phyloP scores from a whole-genome alignment of 305 asterid genomes.

The Solanum hybrid region DNA sequence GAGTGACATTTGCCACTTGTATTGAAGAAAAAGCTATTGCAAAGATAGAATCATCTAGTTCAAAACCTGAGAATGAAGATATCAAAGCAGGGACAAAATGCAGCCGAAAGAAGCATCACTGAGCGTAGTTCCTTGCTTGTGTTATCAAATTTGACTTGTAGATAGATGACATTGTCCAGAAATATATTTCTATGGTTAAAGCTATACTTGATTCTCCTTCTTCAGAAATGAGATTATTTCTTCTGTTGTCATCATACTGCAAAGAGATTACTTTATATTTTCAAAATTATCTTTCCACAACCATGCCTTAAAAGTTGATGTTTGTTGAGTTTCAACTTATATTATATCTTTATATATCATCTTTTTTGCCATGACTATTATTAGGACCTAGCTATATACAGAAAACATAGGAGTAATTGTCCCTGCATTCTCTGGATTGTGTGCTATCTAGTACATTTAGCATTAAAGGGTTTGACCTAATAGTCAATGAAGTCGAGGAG shows the following conservation, averaged over 20 bases:
- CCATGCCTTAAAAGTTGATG: background rate
- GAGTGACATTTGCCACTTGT: slow-evolving; percentile 40
- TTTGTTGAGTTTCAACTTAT: background rate
- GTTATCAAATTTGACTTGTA: background rate
- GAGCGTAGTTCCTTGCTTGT: background rate
- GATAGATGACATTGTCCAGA: background rate
- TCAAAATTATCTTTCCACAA: background rate
- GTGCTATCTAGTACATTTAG: background rate
- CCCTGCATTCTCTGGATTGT: background rate
- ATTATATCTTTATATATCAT: background rate
- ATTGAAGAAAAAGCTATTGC: slow-evolving; percentile 18
- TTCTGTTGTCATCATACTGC: background rate
- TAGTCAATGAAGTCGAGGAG: background rate
- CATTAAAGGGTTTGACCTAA: fast-evolving
- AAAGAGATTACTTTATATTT: background rate
- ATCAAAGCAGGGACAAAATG: background rate
- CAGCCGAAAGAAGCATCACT: background rate
- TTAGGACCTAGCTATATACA: background rate
- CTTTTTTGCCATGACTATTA: background rate
- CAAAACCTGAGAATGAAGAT: background rate
- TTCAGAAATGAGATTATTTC: background rate
- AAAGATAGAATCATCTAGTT: background rate
- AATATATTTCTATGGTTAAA: background rate
- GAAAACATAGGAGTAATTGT: background rate
- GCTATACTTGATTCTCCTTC: background rate